phyloP scores from a whole-genome alignment of 306 rosid species.

The Cicer yamashitae region DNA sequence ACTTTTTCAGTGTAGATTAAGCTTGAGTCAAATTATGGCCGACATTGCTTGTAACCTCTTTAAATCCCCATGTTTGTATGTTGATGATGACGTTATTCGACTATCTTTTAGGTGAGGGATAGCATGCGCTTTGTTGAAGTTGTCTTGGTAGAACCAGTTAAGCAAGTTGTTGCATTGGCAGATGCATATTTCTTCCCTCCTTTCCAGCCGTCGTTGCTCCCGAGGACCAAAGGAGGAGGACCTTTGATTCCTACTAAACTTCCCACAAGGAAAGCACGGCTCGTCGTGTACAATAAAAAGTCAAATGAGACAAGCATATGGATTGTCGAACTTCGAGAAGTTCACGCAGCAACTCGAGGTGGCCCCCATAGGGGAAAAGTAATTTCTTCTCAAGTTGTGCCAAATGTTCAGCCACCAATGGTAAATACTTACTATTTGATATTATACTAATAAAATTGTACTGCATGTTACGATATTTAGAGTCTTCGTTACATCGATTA shows the following conservation, averaged over 20 bases:
- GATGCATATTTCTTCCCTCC: conserved; percentile 94
- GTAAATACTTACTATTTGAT: conserved; percentile 45
- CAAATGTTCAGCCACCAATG: conserved; percentile 90
- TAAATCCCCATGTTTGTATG: background rate
- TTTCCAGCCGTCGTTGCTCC: conserved; percentile 82
- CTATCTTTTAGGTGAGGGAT: conserved; percentile 67
- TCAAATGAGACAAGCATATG: conserved; percentile 78
- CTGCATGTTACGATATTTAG: background rate
- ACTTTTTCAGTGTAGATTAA: conserved; percentile 7
- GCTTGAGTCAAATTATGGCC: conserved; percentile 5
- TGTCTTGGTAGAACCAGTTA: conserved; percentile 71
- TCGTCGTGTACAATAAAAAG: conserved; percentile 73
- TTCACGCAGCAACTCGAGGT: conserved; percentile 87
- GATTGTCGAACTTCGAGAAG: conserved; percentile 73
- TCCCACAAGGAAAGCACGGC: conserved; percentile 78
- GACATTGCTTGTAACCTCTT: background rate
- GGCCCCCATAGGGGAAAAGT: conserved; percentile 88
- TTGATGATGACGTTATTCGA: conserved; percentile 35
- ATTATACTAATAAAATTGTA: conserved; percentile 10
- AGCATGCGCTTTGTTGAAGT: conserved; percentile 85
- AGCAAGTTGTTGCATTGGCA: conserved; percentile 79
- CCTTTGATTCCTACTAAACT: conserved; percentile 80
- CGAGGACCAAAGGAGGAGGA: conserved; percentile 73
- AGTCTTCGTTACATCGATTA: conserved; percentile 1
- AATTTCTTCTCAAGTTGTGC: conserved; percentile 66